Conservation (phyloP, 768 basidiomycete genomes). For the Filobasidium wieringae region DNA sequence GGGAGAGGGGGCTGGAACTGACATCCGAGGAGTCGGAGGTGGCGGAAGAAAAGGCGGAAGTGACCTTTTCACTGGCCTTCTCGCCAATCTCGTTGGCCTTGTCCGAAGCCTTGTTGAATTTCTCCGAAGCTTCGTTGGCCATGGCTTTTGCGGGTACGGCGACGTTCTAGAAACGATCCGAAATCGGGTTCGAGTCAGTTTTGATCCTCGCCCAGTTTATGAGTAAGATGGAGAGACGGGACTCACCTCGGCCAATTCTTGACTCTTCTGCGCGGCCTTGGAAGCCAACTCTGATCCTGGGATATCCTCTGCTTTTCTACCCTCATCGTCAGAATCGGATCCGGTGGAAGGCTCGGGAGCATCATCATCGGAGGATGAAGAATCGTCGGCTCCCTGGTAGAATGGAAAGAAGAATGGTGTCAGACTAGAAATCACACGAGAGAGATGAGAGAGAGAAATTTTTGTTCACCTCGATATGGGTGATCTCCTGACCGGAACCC, state of each 20-base stretch:
- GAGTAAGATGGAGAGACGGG: background rate
- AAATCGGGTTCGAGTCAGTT: background rate
- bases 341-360: background rate
- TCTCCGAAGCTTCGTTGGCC: background rate
- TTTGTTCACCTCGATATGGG: background rate
- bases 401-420: background rate
- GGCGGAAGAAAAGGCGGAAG: too few species aligned
- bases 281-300: background rate
- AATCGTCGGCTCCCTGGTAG: slow-evolving; percentile 1
- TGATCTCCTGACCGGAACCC: background rate
- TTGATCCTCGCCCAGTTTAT: background rate
- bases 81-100: background rate
- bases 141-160: slow-evolving; percentile 5
- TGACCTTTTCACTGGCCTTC: too few species aligned
- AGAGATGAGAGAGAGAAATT: too few species aligned
- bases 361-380: background rate
- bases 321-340: slow-evolving; percentile 7
- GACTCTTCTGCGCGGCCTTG: slow-evolving; percentile 3
- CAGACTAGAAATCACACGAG: background rate
- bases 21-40: too few species aligned
- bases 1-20: too few species aligned
- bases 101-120: background rate
- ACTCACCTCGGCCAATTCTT: slow-evolving; percentile 9
- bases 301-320: slow-evolving; percentile 13
- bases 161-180: background rate